Conservation (phyloP, 2,329 filamentous ascomycete species). For the Whalleya microplaca region DNA sequence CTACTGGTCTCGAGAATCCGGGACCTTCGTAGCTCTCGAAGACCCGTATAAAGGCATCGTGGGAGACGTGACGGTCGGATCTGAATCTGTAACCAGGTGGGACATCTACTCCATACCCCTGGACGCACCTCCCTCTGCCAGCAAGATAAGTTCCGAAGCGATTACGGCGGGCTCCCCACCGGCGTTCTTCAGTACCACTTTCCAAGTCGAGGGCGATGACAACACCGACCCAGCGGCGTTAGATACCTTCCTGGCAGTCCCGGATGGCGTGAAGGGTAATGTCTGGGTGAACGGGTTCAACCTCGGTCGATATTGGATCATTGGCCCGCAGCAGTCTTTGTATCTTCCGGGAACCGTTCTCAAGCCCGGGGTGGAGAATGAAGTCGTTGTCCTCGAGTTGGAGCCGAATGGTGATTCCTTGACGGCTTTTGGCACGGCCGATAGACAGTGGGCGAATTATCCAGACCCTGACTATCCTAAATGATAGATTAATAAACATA, state of each 20-base stretch:
- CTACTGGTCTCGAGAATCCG: slow-evolving; percentile 42
- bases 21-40: slow-evolving; percentile 37
- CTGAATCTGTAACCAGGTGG: slow-evolving; percentile 41
- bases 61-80: slow-evolving; percentile 47
- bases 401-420: slow-evolving; percentile 40
- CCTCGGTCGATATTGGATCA: slow-evolving; percentile 50
- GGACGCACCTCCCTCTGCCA: slow-evolving; percentile 26
- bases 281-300: slow-evolving; percentile 52
- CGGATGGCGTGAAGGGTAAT: slow-evolving; percentile 47
- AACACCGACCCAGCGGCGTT: slow-evolving; percentile 34
- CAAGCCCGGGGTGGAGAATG: slow-evolving; percentile 39
- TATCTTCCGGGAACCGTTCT: slow-evolving; percentile 48
- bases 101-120: slow-evolving; percentile 44
- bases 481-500: neutral
- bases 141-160: neutral
- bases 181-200: slow-evolving; percentile 38
- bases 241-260: slow-evolving; percentile 45
- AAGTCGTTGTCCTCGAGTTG: slow-evolving; percentile 47
- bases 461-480: slow-evolving; percentile 35
- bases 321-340: slow-evolving; percentile 52
- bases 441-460: slow-evolving; percentile 36
- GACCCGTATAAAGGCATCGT: slow-evolving; percentile 53
- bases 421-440: slow-evolving; percentile 27
- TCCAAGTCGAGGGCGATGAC: slow-evolving; percentile 28
- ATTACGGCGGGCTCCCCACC: slow-evolving; percentile 26